A percentile compares a stretch with the other conserved stretches of the same genome.
These are phyloP conservation scores for Penicillium longicatenatum DNA, from an alignment of 495 filamentous ascomycete genomes.

Conservation along the genomic window DNA sequence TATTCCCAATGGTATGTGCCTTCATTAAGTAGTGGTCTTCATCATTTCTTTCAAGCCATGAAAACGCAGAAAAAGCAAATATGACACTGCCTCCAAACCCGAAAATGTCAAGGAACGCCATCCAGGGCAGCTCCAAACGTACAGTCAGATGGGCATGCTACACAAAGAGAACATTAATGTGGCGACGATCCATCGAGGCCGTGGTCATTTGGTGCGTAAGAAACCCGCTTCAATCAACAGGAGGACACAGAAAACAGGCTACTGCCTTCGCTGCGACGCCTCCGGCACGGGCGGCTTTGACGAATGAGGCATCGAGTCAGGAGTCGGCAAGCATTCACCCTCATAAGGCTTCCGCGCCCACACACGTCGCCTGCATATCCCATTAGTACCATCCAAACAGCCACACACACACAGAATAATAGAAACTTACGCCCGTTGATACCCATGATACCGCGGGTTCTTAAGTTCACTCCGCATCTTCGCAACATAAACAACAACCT, in stretches of 20 bases:
- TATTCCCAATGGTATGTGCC: not conserved
- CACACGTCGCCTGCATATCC: slow-evolving; percentile 16
- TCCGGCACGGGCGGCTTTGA: not conserved
- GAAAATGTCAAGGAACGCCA: not conserved
- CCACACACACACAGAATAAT: not conserved
- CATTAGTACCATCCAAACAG: not conserved
- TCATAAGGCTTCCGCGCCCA: slow-evolving; percentile 25
- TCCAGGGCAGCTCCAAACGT: not conserved
- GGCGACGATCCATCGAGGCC: not conserved
- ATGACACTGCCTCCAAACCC: not conserved
- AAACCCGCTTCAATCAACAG: not conserved
- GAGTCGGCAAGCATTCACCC: slow-evolving; percentile 7
- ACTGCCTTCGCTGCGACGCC: not conserved
- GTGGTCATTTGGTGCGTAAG: not conserved
- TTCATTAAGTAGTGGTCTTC: not conserved
- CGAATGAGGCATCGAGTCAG: slow-evolving; percentile 1
- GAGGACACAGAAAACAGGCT: not conserved
- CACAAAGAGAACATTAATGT: not conserved
- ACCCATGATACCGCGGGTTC: slow-evolving; percentile 25
- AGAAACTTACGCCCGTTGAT: slow-evolving; percentile 15
- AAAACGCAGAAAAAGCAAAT: not conserved
- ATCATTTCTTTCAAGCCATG: not conserved
- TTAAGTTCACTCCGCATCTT: slow-evolving; percentile 26
- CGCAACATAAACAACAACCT: slow-evolving; percentile 28
- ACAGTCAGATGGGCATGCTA: not conserved